Evolutionary conservation across 1,284 basidiomycete genomes (phyloP).

Genomic region (Wallemia mellicola): DNA sequence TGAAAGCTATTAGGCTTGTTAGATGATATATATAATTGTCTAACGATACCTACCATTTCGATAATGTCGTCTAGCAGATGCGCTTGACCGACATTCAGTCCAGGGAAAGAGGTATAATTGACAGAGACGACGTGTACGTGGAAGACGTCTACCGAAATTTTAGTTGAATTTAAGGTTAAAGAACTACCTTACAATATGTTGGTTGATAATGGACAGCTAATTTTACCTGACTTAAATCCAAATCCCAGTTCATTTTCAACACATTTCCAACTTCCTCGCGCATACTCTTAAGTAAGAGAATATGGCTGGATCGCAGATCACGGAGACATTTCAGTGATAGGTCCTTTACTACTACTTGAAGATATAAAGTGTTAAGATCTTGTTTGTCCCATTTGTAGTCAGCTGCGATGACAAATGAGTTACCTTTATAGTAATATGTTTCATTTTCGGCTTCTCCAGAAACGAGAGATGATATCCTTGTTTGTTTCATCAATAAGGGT

Average conservation of each 20-base stretch:
- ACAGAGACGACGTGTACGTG: no score
- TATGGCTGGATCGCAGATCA: constrained; percentile 32
- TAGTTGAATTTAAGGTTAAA: neutral
- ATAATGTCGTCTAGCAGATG: no score
- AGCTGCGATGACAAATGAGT: constrained; percentile 51
- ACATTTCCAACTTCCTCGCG: constrained; percentile 24
- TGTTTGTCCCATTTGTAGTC: constrained; percentile 81
- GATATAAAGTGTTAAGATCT: constrained; percentile 23
- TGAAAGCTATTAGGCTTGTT: no score
- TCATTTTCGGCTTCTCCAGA: constrained; percentile 47
- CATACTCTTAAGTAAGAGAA: constrained; percentile 39
- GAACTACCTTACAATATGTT: neutral
- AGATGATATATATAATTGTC: neutral
- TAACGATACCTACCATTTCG: neutral
- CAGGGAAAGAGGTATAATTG: no score
- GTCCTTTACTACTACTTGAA: constrained; percentile 25
- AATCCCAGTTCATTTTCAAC: constrained; percentile 13
- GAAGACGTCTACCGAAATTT: neutral
- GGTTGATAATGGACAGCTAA: no score
- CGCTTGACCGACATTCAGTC: no score
- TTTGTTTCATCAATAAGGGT: no score
- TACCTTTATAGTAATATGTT: constrained; percentile 36
- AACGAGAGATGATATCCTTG: constrained; percentile 64
- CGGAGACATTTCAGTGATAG: constrained; percentile 31
- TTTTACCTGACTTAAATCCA: no score